Evolutionary conservation across 345 rosid species (phyloP), one percentile per base, ranked within the genome.

Genomic region (Triadica sebifera): DNA sequence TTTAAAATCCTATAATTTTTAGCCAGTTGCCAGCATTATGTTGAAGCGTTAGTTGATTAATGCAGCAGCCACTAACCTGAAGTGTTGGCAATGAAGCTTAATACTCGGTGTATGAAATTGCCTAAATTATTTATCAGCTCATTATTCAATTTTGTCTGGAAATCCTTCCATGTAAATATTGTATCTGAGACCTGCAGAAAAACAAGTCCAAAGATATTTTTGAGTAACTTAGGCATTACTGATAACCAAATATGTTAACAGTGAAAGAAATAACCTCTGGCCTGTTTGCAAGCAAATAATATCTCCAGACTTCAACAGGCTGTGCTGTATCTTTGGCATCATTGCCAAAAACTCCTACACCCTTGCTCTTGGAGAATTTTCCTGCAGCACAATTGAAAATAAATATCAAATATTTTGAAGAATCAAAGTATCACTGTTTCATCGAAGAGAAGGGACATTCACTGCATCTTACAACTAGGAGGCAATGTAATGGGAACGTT

Each of bases 301-400:
- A 95, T 89, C 99, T 84, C 98, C 98, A 94, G 25, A 91, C 98
- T 92, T 94, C 98, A 2, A 80, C 93, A 47, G 98, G 98, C 55
- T 92, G 89, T 64, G 83, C 82, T 56, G 98, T 91, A 83, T 94
- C 97, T 75, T 87, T 89, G 52, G 84, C 98, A 79, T 94, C 98
- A 85, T 91, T 92, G 74, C 98, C 98, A 83, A 94, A 94, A 64
- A 94, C 97, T 84, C 98, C 98, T 75, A 92, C 65, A 43, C 98
- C 98, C 79, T 92, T 91, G 74, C 96, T 94, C 84, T 94, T 94
- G 72, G 98, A 92, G 73, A 94, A 94, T 77, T 94, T 94, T 75
- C 98, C 98, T 94, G 89, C 66, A 77, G 58, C 57, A 73, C 45
- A 49, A 78, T 4, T 50, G 69, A 73, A 58, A 11, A 25, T 58